These are phyloP conservation scores for Poa annua DNA, from an alignment of 176 grass and related monocot genomes.

Conservation along the genomic window DNA sequence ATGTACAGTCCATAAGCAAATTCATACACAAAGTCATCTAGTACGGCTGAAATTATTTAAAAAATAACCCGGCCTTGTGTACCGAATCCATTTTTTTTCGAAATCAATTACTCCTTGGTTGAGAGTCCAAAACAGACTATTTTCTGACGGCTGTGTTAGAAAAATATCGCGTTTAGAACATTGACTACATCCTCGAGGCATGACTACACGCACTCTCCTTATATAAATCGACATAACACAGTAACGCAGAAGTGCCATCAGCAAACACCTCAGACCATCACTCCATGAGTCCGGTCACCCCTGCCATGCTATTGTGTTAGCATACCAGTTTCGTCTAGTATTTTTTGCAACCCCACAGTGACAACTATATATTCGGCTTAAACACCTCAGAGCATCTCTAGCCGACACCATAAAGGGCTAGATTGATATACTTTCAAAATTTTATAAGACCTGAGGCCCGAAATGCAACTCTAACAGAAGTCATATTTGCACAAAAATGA, in stretches of 20 bases:
- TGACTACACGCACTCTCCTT: not conserved
- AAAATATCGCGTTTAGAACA: not conserved
- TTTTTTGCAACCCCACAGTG: not conserved
- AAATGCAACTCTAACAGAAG: too few species aligned
- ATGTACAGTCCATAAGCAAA: not conserved
- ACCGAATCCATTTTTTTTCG: too few species aligned
- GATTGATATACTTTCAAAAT: too few species aligned
- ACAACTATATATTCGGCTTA: not conserved
- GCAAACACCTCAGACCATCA: not conserved
- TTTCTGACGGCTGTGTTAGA: not conserved
- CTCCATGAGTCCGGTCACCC: too few species aligned
- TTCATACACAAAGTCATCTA: not conserved
- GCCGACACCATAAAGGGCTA: too few species aligned
- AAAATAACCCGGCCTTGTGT: not conserved
- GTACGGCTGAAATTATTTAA: not conserved
- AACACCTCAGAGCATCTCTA: not conserved
- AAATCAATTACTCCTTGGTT: not conserved
- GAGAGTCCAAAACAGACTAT: not conserved
- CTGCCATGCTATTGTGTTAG: not conserved
- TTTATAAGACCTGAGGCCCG: too few species aligned
- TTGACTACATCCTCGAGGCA: not conserved
- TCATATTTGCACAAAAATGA: too few species aligned
- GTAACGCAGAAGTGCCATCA: not conserved
- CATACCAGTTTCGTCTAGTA: not conserved
- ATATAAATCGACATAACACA: not conserved